Base-by-base conservation (phyloP, 768 basidiomycete species). In the Naematelia encephala region DNA sequence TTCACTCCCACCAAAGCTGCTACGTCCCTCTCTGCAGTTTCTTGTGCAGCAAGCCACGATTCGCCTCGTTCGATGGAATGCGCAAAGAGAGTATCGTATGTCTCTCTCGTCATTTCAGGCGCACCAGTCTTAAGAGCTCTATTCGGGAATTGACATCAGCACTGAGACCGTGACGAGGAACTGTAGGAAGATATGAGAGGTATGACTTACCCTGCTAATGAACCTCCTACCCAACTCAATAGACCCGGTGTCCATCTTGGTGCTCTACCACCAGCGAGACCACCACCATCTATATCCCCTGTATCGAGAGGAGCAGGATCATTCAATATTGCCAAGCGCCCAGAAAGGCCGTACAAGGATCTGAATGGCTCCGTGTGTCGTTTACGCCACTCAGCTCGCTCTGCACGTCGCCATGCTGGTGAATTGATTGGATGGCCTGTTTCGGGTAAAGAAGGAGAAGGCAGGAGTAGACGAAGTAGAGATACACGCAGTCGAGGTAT, bases 191-290 rank as follows among this genome's bases (percentile, higher is more conserved):
- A 1, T 27, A n/a, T 21, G 13, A 29, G 46, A 14, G 27, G 3
- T 34, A 21, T 5, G 2, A 82, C 86, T 63, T 76, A 91, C 87
- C 93, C 94, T 1, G 92, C 90, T 19, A 98, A 74, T 21, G 90
- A 91, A 0, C 91, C 94, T 3, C 94, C 94, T 11, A 99, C 85
- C 94, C 94, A 99, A 0, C 87, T 82, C 78, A 93, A 81, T 29
- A 85, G 81, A 0, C 86, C 85, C 1, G 91, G 88, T 2, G 86
- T 79, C 78, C 94, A 97, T 0, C 89, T 87, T 0, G 94, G 93
- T 0, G 91, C 91, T 10, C 86, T 86, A 0, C 49, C 11, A 13
- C 55, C 28, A 11, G 25, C 49, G 34, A 39, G 34, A 39, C 16
- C 34, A 16, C 8, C 34, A 16, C 16, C 34, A 8, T 16, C 34